Conservation (phyloP, 1,139 yeast genomes). For the Taphrina flavorubra region DNA sequence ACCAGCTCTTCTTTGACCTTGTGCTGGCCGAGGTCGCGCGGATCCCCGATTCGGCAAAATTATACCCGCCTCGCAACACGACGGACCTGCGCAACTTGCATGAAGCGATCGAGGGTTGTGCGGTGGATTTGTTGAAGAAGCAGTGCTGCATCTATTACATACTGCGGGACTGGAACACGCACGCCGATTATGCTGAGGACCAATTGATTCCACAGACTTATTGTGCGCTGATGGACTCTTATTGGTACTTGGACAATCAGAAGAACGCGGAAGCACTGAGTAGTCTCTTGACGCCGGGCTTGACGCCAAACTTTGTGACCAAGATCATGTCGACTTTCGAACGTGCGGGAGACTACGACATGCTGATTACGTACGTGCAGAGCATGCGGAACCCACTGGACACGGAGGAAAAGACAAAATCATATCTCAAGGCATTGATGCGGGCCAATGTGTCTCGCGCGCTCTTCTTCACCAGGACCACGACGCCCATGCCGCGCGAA, state of each 20-base stretch:
- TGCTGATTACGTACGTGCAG: slow-evolving; percentile 30
- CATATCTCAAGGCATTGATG: slow-evolving; percentile 21
- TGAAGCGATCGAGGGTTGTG: slow-evolving; percentile 35
- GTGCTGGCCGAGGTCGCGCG: slow-evolving; percentile 37
- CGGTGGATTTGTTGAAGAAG: slow-evolving; percentile 37
- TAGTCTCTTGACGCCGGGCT: slow-evolving; percentile 23
- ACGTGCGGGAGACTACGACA: slow-evolving; percentile 2
- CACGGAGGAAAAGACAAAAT: slow-evolving; percentile 18
- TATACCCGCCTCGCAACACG: slow-evolving; percentile 28
- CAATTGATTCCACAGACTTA: slow-evolving; percentile 30
- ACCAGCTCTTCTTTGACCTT: slow-evolving; percentile 32
- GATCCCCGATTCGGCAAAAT: slow-evolving; percentile 1
- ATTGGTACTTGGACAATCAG: slow-evolving; percentile 31
- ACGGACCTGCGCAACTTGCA: slow-evolving; percentile 28
- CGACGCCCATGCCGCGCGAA: slow-evolving; percentile 8
- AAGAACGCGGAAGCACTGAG: slow-evolving; percentile 17
- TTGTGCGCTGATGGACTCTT: slow-evolving; percentile 36
- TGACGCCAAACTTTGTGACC: slow-evolving; percentile 36
- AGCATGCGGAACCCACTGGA: slow-evolving; percentile 30
- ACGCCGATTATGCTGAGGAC: slow-evolving; percentile 22
- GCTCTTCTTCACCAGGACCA: slow-evolving; percentile 27
- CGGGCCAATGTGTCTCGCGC: slow-evolving; percentile 24
- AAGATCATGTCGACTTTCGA: slow-evolving; percentile 28
- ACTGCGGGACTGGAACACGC: slow-evolving; percentile 35
- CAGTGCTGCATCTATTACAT: slow-evolving; percentile 38